Percentiles rank a stretch among this genome's conserved stretches.
phyloP scores from a whole-genome alignment of 495 filamentous ascomycete species.

The Trichoderma asperelloides region DNA sequence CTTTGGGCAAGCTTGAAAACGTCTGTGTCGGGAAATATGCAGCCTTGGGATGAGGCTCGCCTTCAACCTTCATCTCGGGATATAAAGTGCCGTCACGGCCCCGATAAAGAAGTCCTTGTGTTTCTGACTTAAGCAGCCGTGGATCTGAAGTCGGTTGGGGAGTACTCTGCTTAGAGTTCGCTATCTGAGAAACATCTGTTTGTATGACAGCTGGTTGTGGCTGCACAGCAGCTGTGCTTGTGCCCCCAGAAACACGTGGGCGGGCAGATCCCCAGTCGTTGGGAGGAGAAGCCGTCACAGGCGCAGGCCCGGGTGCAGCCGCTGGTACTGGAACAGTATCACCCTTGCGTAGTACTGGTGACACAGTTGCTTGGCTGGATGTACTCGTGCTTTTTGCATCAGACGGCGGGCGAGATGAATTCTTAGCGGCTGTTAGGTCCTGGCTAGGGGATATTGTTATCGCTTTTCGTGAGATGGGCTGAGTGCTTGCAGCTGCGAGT shows the following conservation, averaged over 20 bases:
- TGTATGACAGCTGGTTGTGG: background rate
- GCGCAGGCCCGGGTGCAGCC: background rate
- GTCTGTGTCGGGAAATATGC: slow-evolving; percentile 1
- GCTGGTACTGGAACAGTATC: background rate
- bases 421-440: background rate
- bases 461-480: background rate
- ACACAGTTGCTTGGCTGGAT: background rate
- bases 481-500: background rate
- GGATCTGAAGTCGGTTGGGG: background rate
- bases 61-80: slow-evolving; percentile 3
- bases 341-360: background rate
- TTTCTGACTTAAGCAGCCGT: background rate
- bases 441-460: background rate
- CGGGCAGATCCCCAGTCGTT: background rate
- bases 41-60: slow-evolving; percentile 8
- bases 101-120: background rate
- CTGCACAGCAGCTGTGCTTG: background rate
- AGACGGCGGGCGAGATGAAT: background rate
- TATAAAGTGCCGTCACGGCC: slow-evolving; percentile 9
- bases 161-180: background rate
- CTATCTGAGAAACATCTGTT: background rate
- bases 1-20: background rate
- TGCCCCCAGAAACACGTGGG: background rate
- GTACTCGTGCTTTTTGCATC: background rate
- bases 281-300: background rate